These are phyloP conservation scores for Exophiala oligosperma DNA, from an alignment of 2,329 filamentous ascomycete genomes.

Conservation along the genomic window DNA sequence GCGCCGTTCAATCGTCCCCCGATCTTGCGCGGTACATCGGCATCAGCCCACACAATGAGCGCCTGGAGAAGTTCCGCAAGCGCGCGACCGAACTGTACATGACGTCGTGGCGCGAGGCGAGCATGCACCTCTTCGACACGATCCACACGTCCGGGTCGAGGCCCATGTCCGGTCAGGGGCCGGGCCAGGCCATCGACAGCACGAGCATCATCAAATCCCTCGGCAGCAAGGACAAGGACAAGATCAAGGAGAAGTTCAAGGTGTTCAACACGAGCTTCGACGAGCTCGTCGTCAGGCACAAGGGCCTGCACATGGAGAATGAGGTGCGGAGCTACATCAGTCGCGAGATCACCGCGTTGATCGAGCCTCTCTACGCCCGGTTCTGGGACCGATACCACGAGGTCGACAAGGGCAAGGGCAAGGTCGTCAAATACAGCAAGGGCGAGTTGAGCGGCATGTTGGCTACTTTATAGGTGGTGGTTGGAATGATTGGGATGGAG, in stretches of 20 bases:
- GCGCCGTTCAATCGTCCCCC: conserved; percentile 72
- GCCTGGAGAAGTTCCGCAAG: conserved; percentile 82
- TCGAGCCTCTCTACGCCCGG: conserved; percentile 89
- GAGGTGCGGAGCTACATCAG: conserved; percentile 81
- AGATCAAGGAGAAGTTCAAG: conserved; percentile 93
- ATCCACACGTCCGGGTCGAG: conserved; percentile 71
- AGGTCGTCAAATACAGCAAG: conserved; percentile 98
- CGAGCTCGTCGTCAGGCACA: conserved; percentile 80
- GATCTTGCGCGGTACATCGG: conserved; percentile 72
- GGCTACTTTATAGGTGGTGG: conserved; percentile 40
- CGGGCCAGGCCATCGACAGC: conserved; percentile 68
- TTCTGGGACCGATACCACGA: conserved; percentile 99
- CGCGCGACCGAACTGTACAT: conserved; percentile 79
- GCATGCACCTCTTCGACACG: conserved; percentile 80
- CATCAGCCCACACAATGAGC: conserved; percentile 59
- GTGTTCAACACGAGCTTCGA: conserved; percentile 90
- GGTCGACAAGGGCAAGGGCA: conserved; percentile 95
- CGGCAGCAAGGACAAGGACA: conserved; percentile 88
- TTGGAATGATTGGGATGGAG: no score
- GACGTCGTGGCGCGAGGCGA: conserved; percentile 85
- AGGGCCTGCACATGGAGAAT: conserved; percentile 81
- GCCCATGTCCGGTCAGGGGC: conserved; percentile 66
- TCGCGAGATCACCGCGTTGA: conserved; percentile 82
- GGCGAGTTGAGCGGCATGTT: conserved; percentile 67
- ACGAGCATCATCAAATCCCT: conserved; percentile 80